Base-by-base conservation (phyloP, 2,329 filamentous ascomycete species). In the Bretziella fagacearum region DNA sequence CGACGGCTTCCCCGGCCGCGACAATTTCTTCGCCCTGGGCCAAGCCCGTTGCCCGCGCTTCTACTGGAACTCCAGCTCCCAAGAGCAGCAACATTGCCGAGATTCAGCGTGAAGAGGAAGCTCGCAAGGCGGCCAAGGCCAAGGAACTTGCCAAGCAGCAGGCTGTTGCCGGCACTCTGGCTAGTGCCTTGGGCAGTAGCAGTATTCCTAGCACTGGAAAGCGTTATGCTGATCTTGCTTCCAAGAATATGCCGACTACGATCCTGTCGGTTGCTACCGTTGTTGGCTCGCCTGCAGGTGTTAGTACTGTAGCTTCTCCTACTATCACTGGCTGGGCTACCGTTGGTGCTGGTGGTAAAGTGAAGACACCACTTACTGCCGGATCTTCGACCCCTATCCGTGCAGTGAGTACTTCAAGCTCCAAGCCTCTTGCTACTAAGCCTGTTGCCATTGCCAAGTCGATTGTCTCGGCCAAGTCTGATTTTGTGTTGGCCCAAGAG, bases 251-350 rank as follows among this genome's bases (percentile, higher is more conserved):
- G n/a, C 17, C 47, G 13, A 7, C 41, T 4, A 15, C 41, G 15
- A 69, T 17, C 61, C 13, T 33, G 17, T 43, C 13, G 26, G 40
- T 20, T 4, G 25, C 40, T 15, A 18, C 26, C 8, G n/a, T 17
- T n/a, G 13, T n/a, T 43, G 25, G 23, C 4, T 57, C 61, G 1
- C 65, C 68, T 48, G 68, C 71, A 26, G 54, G 60, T 18, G 54
- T 58, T n/a, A 61, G 59, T 44, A 60, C 59, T 48, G 84, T 85
- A 2, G 96, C 91, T 89, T 89, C 87, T 10, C 96, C 87, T 0
- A 86, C 96, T 35, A 89, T 91, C 37, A 85, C 89, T 26, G 85
- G 86, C 1, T 98, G 91, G 91, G 89, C 87, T 8, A 96, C 87
- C 0, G 89, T 98, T 33, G 91, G 91, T 41, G 86, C 89, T 27